phyloP scores from a whole-genome alignment of 148 eudicot genomes.

The Nyssa sinensis region DNA sequence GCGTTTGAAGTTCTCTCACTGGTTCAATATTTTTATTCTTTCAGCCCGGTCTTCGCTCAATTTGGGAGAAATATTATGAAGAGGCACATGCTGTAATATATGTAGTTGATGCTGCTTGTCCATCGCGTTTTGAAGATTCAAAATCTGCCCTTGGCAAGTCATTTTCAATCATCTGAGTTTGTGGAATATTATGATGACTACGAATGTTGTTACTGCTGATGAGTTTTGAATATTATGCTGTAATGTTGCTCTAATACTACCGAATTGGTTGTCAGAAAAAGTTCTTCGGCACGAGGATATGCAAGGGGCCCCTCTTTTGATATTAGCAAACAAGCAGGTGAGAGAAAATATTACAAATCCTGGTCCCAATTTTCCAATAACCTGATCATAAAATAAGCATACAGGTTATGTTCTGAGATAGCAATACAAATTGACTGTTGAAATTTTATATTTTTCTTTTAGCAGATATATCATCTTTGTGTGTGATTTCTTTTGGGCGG shows the following conservation, averaged over 20 bases:
- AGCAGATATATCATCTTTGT: neutral
- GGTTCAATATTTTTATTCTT: slow-evolving; percentile 22
- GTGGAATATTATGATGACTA: neutral
- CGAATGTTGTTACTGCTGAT: neutral
- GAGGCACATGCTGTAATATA: slow-evolving; percentile 98
- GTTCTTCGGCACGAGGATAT: slow-evolving; percentile 93
- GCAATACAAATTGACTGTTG: neutral
- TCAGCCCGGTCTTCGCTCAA: slow-evolving; percentile 95
- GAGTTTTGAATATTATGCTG: neutral
- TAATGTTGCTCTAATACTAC: slow-evolving; percentile 3
- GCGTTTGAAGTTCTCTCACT: slow-evolving; percentile 1
- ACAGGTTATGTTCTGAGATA: neutral
- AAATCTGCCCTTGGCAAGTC: slow-evolving; percentile 82
- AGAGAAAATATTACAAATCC: neutral
- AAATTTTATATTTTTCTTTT: no score
- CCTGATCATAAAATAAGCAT: neutral
- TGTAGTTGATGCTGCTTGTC: slow-evolving; percentile 87
- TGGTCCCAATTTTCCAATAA: no score
- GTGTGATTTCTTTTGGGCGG: neutral
- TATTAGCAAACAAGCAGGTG: slow-evolving; percentile 97
- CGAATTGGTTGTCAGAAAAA: slow-evolving; percentile 61
- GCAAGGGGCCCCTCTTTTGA: slow-evolving; percentile 93
- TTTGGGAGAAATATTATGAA: slow-evolving; percentile 98
- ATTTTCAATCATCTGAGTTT: neutral
- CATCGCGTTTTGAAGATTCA: slow-evolving; percentile 93